Evolutionary conservation across 306 rosid species (phyloP).

Genomic region (Dryas drummondii): DNA sequence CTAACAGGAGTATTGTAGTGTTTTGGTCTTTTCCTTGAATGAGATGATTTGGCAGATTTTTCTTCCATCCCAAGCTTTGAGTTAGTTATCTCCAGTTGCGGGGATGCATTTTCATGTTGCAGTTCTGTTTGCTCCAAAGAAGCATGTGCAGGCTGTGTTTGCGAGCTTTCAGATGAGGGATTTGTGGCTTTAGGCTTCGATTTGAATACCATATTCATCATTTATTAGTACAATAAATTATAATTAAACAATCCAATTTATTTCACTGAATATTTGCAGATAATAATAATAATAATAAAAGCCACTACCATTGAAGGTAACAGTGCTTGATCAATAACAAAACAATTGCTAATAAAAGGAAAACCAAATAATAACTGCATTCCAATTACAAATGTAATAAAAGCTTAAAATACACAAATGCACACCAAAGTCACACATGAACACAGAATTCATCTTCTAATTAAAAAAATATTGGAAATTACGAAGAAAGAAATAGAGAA

Average conservation of each 20-base stretch:
- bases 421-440: background rate
- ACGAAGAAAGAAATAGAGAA: background rate
- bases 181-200: slow-evolving; percentile 10
- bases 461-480: background rate
- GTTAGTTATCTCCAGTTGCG: slow-evolving; percentile 10
- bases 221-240: background rate
- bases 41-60: slow-evolving; percentile 19
- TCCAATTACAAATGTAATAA: too few relatives aligned
- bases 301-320: background rate
- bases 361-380: too few relatives aligned
- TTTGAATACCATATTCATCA: background rate
- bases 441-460: background rate
- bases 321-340: background rate
- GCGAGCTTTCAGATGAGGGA: slow-evolving; percentile 7
- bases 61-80: slow-evolving; percentile 14
- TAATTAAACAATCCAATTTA: background rate
- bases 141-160: background rate
- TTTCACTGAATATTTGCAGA: background rate
- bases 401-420: background rate
- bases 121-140: slow-evolving; percentile 8
- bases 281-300: background rate
- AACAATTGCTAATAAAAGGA: background rate
- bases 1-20: slow-evolving; percentile 26
- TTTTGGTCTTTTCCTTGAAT: slow-evolving; percentile 26
- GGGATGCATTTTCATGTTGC: background rate